Evolutionary conservation across 2,329 filamentous ascomycete genomes (phyloP).

Genomic region (Phoma sp.): DNA sequence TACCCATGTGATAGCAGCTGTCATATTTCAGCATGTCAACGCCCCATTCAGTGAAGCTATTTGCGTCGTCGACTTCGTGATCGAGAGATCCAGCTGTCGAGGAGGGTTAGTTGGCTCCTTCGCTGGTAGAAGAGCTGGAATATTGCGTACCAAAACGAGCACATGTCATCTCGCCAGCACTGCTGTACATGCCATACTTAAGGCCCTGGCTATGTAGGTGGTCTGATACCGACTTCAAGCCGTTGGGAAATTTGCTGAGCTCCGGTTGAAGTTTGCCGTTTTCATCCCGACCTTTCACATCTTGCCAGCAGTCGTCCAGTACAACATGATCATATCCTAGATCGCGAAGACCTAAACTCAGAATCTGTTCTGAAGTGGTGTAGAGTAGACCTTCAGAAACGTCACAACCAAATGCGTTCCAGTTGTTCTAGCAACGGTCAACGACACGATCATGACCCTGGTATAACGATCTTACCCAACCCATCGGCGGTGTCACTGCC

Average conservation of each 20-base stretch:
- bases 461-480: conserved; percentile 21
- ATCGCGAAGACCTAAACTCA: conserved; percentile 36
- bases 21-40: conserved; percentile 49
- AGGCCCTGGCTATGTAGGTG: conserved; percentile 52
- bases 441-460: not conserved
- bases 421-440: conserved; percentile 27
- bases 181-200: conserved; percentile 69
- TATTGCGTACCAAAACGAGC: conserved; percentile 56
- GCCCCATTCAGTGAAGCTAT: conserved; percentile 40
- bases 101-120: not conserved
- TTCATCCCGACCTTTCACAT: conserved; percentile 55
- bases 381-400: conserved; percentile 38
- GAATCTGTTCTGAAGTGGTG: conserved; percentile 31
- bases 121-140: not conserved
- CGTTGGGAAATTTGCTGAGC: conserved; percentile 65
- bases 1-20: conserved; percentile 44
- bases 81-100: conserved; percentile 32
- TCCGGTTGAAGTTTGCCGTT: conserved; percentile 46
- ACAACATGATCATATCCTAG: conserved; percentile 58
- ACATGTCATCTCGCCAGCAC: conserved; percentile 60
- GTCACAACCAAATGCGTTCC: conserved; percentile 36
- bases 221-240: conserved; percentile 61
- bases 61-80: conserved; percentile 34
- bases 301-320: conserved; percentile 65
- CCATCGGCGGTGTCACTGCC: conserved; percentile 32